Percentiles rank a stretch among this genome's conserved stretches.
phyloP scores from a whole-genome alignment of 2,329 filamentous ascomycete genomes.

The Arthrinium puccinioides region DNA sequence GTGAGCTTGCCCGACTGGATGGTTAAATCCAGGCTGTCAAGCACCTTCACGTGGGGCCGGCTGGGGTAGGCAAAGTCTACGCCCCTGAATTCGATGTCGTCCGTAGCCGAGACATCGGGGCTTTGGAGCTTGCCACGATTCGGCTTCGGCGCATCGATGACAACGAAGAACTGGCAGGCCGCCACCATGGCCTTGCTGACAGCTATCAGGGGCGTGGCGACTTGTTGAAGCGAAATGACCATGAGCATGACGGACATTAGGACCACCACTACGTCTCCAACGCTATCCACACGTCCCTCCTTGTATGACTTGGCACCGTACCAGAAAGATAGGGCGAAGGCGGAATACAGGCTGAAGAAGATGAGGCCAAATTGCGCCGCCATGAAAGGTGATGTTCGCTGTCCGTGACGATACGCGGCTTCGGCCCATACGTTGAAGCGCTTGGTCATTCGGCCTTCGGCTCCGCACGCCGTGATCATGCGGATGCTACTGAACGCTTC shows the following conservation, averaged over 20 bases:
- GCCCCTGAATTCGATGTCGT: conserved; percentile 53
- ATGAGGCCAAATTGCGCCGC: conserved; percentile 46
- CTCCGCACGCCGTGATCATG: conserved; percentile 57
- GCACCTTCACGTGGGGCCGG: conserved; percentile 54
- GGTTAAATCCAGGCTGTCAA: conserved; percentile 50
- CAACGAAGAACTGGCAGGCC: conserved; percentile 49
- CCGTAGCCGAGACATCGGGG: conserved; percentile 39
- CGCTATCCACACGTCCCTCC: conserved; percentile 36
- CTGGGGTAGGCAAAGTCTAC: conserved; percentile 70
- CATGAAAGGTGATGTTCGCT: conserved; percentile 41
- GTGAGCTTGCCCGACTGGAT: conserved; percentile 61
- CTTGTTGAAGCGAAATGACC: conserved; percentile 47
- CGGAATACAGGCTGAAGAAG: conserved; percentile 45
- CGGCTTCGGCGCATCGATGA: conserved; percentile 42
- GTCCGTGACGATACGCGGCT: conserved; percentile 43
- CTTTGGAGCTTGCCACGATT: conserved; percentile 31
- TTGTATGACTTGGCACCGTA: conserved; percentile 47
- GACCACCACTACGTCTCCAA: conserved; percentile 49
- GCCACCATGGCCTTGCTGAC: conserved; percentile 50
- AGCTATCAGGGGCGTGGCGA: conserved; percentile 52
- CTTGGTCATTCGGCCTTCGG: conserved; percentile 44
- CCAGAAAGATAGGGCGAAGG: conserved; percentile 56
- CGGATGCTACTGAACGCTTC: conserved; percentile 53
- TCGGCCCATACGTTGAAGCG: conserved; percentile 49
- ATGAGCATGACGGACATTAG: conserved; percentile 53